Base-by-base conservation (phyloP, 2,329 filamentous ascomycete genomes). In the Ceratocystis ficicola region DNA sequence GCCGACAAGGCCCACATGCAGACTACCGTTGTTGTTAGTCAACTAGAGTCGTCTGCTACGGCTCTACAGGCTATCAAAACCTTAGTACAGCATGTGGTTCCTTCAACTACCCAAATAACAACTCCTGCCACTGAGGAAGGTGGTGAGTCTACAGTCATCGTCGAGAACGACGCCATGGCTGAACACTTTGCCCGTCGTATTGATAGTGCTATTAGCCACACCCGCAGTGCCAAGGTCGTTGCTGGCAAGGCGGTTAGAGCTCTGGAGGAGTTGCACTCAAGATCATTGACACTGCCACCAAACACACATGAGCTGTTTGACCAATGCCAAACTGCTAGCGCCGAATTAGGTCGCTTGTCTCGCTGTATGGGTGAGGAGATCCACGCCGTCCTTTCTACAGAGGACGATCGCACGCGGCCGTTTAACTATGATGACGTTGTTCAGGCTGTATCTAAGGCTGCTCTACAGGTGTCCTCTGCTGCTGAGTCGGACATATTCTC, bases 1-100 rank as follows among this genome's bases (percentile, higher is more conserved):
- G 89, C 90, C 0, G 87, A 92, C 72, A 85, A 91, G 70, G 77
- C 92, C 44, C 84, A 91, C 71, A 93, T 93, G 86, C 85, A 84
- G 69, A 83, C 88, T 2, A 74, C 85, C 60, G 77, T 93, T 69
- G 85, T 91, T 75, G 90, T 95, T 73, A 90, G 85, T 71, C 86
- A 92, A 70, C 81, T 95, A 17, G 92, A 96, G 68, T 90, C 85
- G 67, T 84, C 88, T 0, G 88, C 89, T 5, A 79, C 84, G 7
- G 82, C 85, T 0, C 81, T 94, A 67, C 78, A 81, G 48, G 81
- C 86, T 10, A 75, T 85, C 25, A 86, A 83, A 71, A 76, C 76
- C 60, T 82, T 92, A 77, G 81, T 94, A 0, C 84, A 90, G 72
- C 80, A 82, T 10, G 83, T 84, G 60, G 72, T 76, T 0, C 75